Evolutionary conservation across 2,329 filamentous ascomycete genomes (phyloP).

Genomic region (Blastomyces parvus): DNA sequence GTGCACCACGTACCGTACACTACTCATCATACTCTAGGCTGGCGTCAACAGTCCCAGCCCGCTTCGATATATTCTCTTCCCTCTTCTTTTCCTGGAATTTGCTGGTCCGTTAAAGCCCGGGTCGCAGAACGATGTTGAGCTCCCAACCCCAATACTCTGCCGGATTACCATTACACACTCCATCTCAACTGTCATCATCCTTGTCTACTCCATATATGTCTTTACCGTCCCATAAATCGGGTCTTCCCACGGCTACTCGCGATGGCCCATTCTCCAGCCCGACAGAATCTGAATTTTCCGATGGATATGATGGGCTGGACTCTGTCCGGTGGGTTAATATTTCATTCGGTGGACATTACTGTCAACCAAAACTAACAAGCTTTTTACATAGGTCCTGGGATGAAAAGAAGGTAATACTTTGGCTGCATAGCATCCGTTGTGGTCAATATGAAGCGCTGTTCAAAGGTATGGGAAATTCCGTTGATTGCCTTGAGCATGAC

Average conservation of each 20-base stretch:
- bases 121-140: constrained; percentile 30
- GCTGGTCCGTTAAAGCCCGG: neutral
- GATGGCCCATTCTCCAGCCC: constrained; percentile 59
- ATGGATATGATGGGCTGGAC: constrained; percentile 61
- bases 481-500: neutral
- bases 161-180: constrained; percentile 15
- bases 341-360: neutral
- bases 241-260: constrained; percentile 23
- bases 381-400: constrained; percentile 57
- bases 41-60: neutral
- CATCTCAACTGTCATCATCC: constrained; percentile 2
- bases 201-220: constrained; percentile 21
- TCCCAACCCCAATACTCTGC: constrained; percentile 34
- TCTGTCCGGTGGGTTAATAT: constrained; percentile 54
- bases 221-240: constrained; percentile 22
- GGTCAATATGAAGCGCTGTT: constrained; percentile 89
- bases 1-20: neutral
- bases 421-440: constrained; percentile 83
- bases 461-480: constrained; percentile 41
- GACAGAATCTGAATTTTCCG: constrained; percentile 87
- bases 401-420: constrained; percentile 83
- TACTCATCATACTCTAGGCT: neutral
- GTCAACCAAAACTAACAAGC: neutral
- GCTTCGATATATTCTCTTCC: neutral
- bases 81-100: neutral